Evolutionary conservation across 179 eudicot genomes (phyloP), one percentile per base, ranked within the genome.

Genomic region (Amaranthus tricolor): DNA sequence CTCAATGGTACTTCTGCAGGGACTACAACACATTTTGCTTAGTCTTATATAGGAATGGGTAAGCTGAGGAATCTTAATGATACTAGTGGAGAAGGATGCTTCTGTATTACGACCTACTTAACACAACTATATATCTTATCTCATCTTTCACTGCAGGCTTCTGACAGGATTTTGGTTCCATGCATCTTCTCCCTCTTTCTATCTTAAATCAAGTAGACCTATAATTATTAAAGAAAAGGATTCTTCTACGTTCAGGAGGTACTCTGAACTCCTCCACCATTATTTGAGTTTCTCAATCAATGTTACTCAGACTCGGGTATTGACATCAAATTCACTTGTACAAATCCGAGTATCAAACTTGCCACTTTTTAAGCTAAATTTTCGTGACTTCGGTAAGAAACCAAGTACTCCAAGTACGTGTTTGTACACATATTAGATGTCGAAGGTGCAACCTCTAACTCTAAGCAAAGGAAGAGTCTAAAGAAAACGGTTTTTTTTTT

Each of bases 161-260:
- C 62, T 80, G 80, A 65, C 83, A 71, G 79, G 66, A 72, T 66
- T 66, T 47, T 7, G 83, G 76, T 76, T 57, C 72, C 57, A 71
- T 62, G 51, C 45, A 14, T 72, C 53, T 50, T 67, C 19, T 47
- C 58, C 31, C 20, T 62, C 54, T 66, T 49, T 58, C 63, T 11
- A 47, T 63, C 64, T n/a, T 61, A 13, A 54, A 61, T 73, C 71
- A 74, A 74, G 71, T 71, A 50, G 21, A 60, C 56, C 47, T 68
- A n/a, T 6, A 55, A 80, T 80, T 66, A 76, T 76, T 72, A 68
- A 72, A 68, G 78, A 77, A 70, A 62, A 76, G 55, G 70, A 81
- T 77, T 77, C 81, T 74, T 47, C 8, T 47, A 74, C 59, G 74
- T 68, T 71, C 66, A 17, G 71, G 49, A 74, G 71, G 20, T 40